Base-by-base conservation (phyloP, 2,329 filamentous ascomycete genomes). In the Colletotrichum tamarilloi region DNA sequence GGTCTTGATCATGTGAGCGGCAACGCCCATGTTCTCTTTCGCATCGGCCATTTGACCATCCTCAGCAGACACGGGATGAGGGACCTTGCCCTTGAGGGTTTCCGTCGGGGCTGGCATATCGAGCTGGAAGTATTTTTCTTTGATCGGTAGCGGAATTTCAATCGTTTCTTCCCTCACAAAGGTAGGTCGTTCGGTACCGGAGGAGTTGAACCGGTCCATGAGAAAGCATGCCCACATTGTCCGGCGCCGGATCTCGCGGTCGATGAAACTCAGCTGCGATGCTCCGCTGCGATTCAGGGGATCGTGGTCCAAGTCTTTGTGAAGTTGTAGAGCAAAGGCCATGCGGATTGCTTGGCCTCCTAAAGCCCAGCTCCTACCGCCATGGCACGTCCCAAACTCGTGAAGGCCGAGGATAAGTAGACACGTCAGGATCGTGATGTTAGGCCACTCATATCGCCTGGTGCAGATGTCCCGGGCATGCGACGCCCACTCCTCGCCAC, bases 141-240 rank as follows among this genome's bases (percentile, higher is more conserved):
- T 95, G 77, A 98, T 94, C 0, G 97, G 97, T 28, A 99, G 85
- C 75, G 97, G 96, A 19, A 98, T 94, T 76, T 95, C 92, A 74
- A 98, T 89, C 68, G 94, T 94, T 76, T 97, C 94, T 81, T 98
- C 95, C 76, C 94, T 93, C 67, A 98, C 93, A 77, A 98, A 98
- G 66, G 95, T 94, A 24, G 97, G 97, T 49, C 96, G 90, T 78
- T 98, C 95, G 2, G 95, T 97, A 2, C 97, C 96, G 1, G 95
- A 98, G 0, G 96, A 98, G 82, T 97, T 98, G 86, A 98, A 98
- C 0, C 96, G 92, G 81, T 99, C 97, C 95, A 98, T 98, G 69
- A 98, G 83, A 79, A 98, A 98, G 80, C 96, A 98, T 14, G 95
- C 94, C 97, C 97, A 99, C 96, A 99, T 98, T 2, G 95, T 97